phyloP scores from a whole-genome alignment of 2,329 filamentous ascomycete genomes.

The Ophioceras dolichostomum region DNA sequence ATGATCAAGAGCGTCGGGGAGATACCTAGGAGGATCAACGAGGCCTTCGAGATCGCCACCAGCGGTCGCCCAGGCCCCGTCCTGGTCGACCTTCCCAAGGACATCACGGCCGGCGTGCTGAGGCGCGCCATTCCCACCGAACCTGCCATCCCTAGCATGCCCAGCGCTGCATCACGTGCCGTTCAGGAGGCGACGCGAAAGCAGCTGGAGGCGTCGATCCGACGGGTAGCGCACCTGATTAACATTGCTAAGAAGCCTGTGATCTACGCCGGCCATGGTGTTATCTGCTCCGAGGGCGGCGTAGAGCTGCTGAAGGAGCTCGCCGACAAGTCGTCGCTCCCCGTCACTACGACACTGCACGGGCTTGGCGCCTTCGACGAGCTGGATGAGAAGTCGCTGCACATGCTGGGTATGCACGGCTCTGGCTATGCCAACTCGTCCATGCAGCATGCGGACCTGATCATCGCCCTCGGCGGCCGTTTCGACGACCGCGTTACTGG shows the following conservation, averaged over 20 bases:
- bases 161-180: conserved; percentile 75
- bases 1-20: conserved; percentile 96
- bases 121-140: conserved; percentile 70
- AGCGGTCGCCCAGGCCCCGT: conserved; percentile 89
- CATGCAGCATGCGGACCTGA: conserved; percentile 92
- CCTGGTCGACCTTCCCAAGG: conserved; percentile 90
- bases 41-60: conserved; percentile 96
- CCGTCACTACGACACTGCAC: conserved; percentile 91
- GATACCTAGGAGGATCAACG: conserved; percentile 85
- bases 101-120: conserved; percentile 80
- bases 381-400: conserved; percentile 82
- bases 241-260: conserved; percentile 88
- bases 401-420: conserved; percentile 99
- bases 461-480: conserved; percentile 84
- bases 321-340: conserved; percentile 81
- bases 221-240: conserved; percentile 67
- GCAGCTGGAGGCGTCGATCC: conserved; percentile 62
- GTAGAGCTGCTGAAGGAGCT: conserved; percentile 70
- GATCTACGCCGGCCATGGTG: conserved; percentile 87
- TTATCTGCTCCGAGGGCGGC: conserved; percentile 70
- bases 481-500: conserved; percentile 94
- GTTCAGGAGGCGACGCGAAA: conserved; percentile 60
- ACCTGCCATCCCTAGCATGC: conserved; percentile 63
- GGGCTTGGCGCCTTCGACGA: conserved; percentile 89
- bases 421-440: conserved; percentile 96